A percentile compares a stretch with the other conserved stretches of the same genome.
Conservation (phyloP, 2,329 filamentous ascomycete species). For the Penicillium sp. region DNA sequence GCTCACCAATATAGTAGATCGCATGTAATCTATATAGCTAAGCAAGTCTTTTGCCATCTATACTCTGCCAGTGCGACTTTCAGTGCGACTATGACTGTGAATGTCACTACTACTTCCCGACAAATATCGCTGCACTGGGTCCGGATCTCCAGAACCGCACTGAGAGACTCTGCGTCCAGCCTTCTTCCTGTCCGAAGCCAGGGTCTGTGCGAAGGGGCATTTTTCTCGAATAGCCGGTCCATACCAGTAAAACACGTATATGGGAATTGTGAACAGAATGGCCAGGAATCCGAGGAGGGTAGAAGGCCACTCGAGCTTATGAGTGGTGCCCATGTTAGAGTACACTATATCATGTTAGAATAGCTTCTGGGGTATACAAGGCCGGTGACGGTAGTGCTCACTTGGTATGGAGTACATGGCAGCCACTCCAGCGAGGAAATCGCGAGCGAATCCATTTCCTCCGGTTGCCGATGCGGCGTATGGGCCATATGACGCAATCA, state of each 20-base stretch:
- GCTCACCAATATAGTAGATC: too few relatives aligned
- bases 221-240: constrained; percentile 59
- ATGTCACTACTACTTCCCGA: background rate
- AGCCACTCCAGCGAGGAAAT: constrained; percentile 63
- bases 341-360: constrained; percentile 35
- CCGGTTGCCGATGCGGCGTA: constrained; percentile 66
- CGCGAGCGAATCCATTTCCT: constrained; percentile 65
- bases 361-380: background rate
- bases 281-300: constrained; percentile 64
- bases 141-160: constrained; percentile 27
- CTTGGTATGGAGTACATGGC: constrained; percentile 59
- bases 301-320: constrained; percentile 57
- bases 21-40: too few relatives aligned
- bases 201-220: constrained; percentile 64
- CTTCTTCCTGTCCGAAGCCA: constrained; percentile 50
- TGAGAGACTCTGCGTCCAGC: constrained; percentile 26
- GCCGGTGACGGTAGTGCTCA: constrained; percentile 23
- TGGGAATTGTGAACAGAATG: constrained; percentile 60
- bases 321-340: constrained; percentile 52
- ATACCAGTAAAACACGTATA: constrained; percentile 67
- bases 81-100: too few relatives aligned
- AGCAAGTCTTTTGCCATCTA: too few relatives aligned
- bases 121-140: constrained; percentile 26
- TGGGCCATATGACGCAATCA: constrained; percentile 65
- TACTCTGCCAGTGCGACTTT: too few relatives aligned